Conservation (phyloP, 768 basidiomycete species). For the Agaricus subrufescens region DNA sequence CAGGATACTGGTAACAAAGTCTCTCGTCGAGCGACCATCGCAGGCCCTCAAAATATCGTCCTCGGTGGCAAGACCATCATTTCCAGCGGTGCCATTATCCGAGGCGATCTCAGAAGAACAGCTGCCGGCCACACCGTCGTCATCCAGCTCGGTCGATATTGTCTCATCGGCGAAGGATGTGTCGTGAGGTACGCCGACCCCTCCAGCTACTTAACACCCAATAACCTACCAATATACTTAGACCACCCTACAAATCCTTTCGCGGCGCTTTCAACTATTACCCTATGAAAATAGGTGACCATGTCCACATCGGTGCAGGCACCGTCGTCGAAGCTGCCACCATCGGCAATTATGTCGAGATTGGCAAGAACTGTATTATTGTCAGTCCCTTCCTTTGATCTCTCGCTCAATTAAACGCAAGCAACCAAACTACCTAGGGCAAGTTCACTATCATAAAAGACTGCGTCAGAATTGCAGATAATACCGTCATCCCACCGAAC, state of each 20-base stretch:
- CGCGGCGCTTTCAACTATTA: slow-evolving; percentile 94
- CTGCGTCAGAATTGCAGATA: slow-evolving; percentile 85
- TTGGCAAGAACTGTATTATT: slow-evolving; percentile 94
- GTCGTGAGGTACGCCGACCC: slow-evolving; percentile 63
- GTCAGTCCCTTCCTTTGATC: slow-evolving; percentile 40
- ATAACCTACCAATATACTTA: slow-evolving; percentile 19
- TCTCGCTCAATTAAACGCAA: not conserved
- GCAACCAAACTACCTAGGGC: slow-evolving; percentile 47
- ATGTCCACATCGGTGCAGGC: slow-evolving; percentile 90
- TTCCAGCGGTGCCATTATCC: slow-evolving; percentile 82
- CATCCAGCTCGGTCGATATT: slow-evolving; percentile 90
- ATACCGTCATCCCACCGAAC: slow-evolving; percentile 85
- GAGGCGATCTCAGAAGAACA: slow-evolving; percentile 88
- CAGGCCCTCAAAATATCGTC: slow-evolving; percentile 94
- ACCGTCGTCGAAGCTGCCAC: slow-evolving; percentile 91
- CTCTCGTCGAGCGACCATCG: slow-evolving; percentile 84
- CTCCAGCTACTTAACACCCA: not conserved
- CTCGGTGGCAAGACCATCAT: slow-evolving; percentile 97
- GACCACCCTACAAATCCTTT: slow-evolving; percentile 87
- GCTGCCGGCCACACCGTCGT: slow-evolving; percentile 92
- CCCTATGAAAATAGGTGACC: slow-evolving; percentile 95
- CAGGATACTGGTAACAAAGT: slow-evolving; percentile 98
- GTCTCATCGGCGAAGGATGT: slow-evolving; percentile 83
- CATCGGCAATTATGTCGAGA: slow-evolving; percentile 91
- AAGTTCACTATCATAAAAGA: slow-evolving; percentile 98